A percentile compares a stretch with the other conserved stretches of the same genome.
Conservation (phyloP, 306 rosid genomes). For the Cucurbita moschata region DNA sequence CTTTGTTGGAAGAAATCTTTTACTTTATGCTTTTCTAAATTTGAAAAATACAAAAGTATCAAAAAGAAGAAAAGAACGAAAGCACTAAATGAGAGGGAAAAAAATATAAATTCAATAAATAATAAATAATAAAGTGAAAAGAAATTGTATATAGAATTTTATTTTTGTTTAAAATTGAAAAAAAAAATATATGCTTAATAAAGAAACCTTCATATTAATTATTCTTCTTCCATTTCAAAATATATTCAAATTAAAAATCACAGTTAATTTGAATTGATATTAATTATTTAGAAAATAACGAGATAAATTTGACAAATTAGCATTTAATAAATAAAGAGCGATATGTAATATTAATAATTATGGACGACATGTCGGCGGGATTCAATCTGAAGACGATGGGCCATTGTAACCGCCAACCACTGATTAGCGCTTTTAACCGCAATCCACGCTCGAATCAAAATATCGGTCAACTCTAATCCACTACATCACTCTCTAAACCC, state of each 20-base stretch:
- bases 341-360: background rate
- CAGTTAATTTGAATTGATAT: no score
- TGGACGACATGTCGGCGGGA: background rate
- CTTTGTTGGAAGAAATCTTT: background rate
- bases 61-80: background rate
- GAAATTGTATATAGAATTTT: background rate
- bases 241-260: background rate
- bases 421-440: conserved; percentile 3
- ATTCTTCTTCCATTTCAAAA: background rate
- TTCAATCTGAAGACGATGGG: background rate
- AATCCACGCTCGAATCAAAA: background rate
- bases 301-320: background rate
- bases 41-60: background rate
- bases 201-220: background rate
- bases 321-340: background rate
- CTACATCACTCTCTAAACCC: background rate
- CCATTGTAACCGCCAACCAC: conserved; percentile 1
- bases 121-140: background rate
- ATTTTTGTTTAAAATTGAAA: background rate
- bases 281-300: background rate
- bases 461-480: background rate
- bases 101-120: background rate
- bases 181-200: background rate
- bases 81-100: background rate
- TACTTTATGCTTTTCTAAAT: background rate